Conservation (phyloP, 202 grass and related monocot genomes). For the Brachypodium distachyon region DNA sequence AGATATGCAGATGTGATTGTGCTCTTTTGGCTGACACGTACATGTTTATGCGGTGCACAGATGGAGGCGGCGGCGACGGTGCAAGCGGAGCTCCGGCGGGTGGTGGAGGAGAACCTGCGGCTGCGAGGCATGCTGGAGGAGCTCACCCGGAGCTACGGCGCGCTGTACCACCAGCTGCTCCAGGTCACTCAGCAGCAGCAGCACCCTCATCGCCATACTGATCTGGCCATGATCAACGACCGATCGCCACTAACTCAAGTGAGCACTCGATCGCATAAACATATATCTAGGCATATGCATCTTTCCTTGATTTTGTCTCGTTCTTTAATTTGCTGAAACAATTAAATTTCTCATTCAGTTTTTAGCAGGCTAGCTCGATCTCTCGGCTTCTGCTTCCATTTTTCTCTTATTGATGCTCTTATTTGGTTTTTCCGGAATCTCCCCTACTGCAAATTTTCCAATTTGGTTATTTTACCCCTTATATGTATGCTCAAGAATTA, state of each 20-base stretch:
- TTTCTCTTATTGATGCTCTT: neutral
- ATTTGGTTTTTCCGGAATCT: too few relatives aligned
- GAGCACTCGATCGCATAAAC: too few relatives aligned
- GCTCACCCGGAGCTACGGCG: slow-evolving; percentile 34
- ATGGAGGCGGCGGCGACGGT: slow-evolving; percentile 6
- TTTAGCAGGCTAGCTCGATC: neutral
- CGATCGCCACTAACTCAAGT: slow-evolving; percentile 17
- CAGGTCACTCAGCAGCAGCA: slow-evolving; percentile 26
- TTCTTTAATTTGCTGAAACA: too few relatives aligned
- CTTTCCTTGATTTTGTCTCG: neutral
- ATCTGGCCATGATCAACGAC: slow-evolving; percentile 25
- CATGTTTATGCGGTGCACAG: neutral
- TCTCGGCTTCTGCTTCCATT: too few relatives aligned
- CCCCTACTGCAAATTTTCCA: neutral
- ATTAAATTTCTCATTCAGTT: too few relatives aligned
- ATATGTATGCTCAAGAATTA: neutral
- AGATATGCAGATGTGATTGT: too few relatives aligned
- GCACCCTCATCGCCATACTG: neutral
- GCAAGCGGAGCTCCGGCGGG: slow-evolving; percentile 27
- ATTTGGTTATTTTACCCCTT: neutral
- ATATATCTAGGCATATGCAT: too few relatives aligned
- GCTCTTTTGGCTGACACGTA: too few relatives aligned
- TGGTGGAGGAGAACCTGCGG: slow-evolving; percentile 48
- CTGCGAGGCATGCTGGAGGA: slow-evolving; percentile 44
- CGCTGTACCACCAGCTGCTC: slow-evolving; percentile 36